Base-by-base conservation (phyloP, 306 rosid genomes). In the Echinosophora koreensis region DNA sequence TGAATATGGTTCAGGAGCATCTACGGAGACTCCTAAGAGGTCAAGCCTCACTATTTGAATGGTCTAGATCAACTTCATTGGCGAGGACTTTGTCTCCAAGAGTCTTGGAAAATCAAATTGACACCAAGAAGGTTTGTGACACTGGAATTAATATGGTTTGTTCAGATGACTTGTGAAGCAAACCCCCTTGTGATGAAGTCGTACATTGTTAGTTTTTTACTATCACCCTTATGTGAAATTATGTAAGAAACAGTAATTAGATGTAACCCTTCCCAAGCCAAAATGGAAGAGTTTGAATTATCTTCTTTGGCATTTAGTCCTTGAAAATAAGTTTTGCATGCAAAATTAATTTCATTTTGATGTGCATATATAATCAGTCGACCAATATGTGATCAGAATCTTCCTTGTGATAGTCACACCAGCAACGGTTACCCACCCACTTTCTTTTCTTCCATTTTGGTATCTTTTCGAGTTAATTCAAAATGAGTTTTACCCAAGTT, bases 61-160 rank as follows among this genome's bases (percentile, higher is more conserved):
- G 98, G 98, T 87, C 99, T 56, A 91, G 97, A 79, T 87, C 98
- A 70, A 91, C 90, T 73, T 92, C 98, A 55, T 78, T 96, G 84
- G 99, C 98, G 13, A 96, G 97, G 85, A 89, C 98, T 66, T 74
- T 96, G 72, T 92, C 99, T 81, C 99, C 99, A 18, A 89, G 99
- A 80, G 91, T 96, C 80, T 88, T 92, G 91, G 99, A 96, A 85
- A 96, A 93, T 85, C 99, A 96, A 87, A 86, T 92, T 85, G 99
- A 96, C 85, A 93, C 98, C 66, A 96, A 92, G 77, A 96, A 96
- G 97, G 99, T 96, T 79, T 77, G 93, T 80, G 75, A 79, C 46
- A 59, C 42, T 74, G 34, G 56, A 57, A 68, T 78, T 78, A 65
- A 52, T 41, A 77, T 79, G 65, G 18, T 50, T 73, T 69, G 35